Conservation (phyloP, 1,284 basidiomycete genomes). For the Cutaneotrichosporon mucoides region DNA sequence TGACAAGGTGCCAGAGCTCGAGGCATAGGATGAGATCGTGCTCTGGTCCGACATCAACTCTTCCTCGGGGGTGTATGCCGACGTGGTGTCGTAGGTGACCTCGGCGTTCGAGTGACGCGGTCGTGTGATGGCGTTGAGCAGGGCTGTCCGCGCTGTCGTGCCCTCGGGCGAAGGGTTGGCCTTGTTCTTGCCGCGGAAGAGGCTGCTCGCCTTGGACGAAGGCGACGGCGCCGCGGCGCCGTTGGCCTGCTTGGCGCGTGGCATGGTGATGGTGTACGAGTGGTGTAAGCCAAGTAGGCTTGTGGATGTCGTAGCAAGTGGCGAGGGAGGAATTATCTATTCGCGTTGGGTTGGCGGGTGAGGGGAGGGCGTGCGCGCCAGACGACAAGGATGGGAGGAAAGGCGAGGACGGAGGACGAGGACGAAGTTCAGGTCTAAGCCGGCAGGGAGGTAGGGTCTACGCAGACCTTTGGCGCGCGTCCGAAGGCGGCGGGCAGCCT, state of each 20-base stretch:
- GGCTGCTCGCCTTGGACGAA: background rate
- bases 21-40: slow-evolving; percentile 40
- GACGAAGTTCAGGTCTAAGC: no score
- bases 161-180: background rate
- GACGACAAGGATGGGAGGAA: no score
- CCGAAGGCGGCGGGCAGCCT: no score
- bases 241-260: background rate
- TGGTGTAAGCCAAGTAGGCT: background rate
- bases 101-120: slow-evolving; percentile 24
- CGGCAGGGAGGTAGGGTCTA: no score
- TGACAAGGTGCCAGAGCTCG: slow-evolving; percentile 16
- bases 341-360: no score
- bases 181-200: background rate
- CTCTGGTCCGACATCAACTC: slow-evolving; percentile 35
- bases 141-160: slow-evolving; percentile 28
- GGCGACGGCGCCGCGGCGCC: background rate
- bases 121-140: slow-evolving; percentile 37
- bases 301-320: no score
- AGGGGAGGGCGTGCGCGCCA: no score
- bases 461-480: no score
- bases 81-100: slow-evolving; percentile 18
- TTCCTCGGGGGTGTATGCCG: slow-evolving; percentile 24
- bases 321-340: no score
- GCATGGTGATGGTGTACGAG: background rate
- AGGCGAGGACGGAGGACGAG: no score